Percentiles rank a stretch among this genome's conserved stretches.
These are phyloP conservation scores for Termitomyces sp. DNA, from an alignment of 1,284 basidiomycete species.

Conservation along the genomic window DNA sequence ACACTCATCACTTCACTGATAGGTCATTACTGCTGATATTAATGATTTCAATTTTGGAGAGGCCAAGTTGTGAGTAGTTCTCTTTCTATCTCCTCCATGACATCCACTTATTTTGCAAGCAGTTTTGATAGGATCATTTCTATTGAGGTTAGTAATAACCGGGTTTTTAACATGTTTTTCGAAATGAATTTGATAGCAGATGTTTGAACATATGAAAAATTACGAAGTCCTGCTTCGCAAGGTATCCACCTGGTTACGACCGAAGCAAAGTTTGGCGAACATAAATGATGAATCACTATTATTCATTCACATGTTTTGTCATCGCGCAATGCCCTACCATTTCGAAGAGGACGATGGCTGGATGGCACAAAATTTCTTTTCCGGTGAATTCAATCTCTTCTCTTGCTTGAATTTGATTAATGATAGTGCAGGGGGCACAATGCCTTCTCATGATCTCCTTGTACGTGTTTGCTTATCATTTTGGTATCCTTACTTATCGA, in stretches of 20 bases:
- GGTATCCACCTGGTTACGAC: constrained; percentile 64
- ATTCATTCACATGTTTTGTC: constrained; percentile 78
- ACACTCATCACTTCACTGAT: not conserved
- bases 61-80: not conserved
- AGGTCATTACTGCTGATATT: not conserved
- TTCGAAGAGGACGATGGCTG: constrained; percentile 72
- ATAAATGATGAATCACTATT: constrained; percentile 30
- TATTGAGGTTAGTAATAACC: not conserved
- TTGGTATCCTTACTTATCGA: not conserved
- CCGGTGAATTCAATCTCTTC: constrained; percentile 33
- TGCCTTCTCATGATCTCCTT: constrained; percentile 3
- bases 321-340: constrained; percentile 64
- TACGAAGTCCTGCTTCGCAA: constrained; percentile 65
- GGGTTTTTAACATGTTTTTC: not conserved
- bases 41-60: not conserved
- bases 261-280: constrained; percentile 35
- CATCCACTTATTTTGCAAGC: not conserved
- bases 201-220: constrained; percentile 85
- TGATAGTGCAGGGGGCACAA: not conserved
- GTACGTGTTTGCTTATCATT: not conserved
- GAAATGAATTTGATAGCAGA: constrained; percentile 30
- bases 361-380: constrained; percentile 79
- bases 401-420: not conserved
- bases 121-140: constrained; percentile 3
- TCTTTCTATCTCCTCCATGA: not conserved